Percentiles rank a stretch among this genome's conserved stretches.
phyloP scores from a whole-genome alignment of 2,329 filamentous ascomycete species.

The Atkinsonella texensis region DNA sequence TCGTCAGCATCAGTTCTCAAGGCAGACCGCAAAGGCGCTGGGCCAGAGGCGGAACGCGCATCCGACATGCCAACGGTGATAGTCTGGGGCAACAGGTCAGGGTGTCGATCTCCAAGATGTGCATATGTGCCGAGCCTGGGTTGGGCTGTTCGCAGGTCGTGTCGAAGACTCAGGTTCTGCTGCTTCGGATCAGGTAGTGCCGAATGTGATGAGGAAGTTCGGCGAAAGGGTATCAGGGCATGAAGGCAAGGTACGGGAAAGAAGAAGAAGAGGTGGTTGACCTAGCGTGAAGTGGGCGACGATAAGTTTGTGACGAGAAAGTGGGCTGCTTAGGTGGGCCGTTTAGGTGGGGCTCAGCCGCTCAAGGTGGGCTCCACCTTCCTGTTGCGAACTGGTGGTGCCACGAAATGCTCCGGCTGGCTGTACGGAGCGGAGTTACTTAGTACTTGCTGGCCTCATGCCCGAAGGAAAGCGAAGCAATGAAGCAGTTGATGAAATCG shows the following conservation, averaged over 20 bases:
- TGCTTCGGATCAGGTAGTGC: background rate
- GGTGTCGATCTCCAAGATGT: background rate
- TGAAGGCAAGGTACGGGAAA: background rate
- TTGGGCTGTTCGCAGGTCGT: background rate
- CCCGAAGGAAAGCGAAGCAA: background rate
- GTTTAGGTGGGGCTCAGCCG: background rate
- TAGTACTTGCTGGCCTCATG: background rate
- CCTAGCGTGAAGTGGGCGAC: background rate
- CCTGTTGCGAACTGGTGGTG: background rate
- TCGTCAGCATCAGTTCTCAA: constrained; percentile 32
- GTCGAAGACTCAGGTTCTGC: background rate
- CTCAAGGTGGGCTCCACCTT: background rate
- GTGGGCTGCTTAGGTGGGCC: background rate
- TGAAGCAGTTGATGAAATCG: too few species aligned
- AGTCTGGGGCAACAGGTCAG: background rate
- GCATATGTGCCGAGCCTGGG: background rate
- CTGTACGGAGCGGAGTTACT: too few species aligned
- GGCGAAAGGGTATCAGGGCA: background rate
- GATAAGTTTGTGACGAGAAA: background rate
- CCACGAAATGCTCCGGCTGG: background rate
- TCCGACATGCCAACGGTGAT: constrained; percentile 15
- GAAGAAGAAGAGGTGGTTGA: background rate
- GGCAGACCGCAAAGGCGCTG: constrained; percentile 27
- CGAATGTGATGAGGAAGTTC: background rate
- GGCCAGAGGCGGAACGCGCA: constrained; percentile 11